phyloP scores from a whole-genome alignment of 768 basidiomycete species.

The Rhodotorula paludigena region DNA sequence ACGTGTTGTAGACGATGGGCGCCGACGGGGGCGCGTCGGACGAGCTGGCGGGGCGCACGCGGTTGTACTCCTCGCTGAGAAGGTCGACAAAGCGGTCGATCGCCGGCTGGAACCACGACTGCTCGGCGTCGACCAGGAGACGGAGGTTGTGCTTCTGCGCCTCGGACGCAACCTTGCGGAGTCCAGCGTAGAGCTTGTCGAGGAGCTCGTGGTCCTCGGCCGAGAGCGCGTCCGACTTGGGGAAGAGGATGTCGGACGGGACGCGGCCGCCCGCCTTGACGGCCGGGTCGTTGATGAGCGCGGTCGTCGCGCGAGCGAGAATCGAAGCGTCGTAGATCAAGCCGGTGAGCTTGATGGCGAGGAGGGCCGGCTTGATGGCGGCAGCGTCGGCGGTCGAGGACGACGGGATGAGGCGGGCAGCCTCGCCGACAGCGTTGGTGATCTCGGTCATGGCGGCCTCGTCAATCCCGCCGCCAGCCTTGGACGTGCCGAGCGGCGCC shows the following conservation, averaged over 20 bases:
- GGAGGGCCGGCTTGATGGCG: conserved; percentile 33
- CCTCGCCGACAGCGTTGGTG: conserved; percentile 22
- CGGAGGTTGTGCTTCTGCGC: conserved; percentile 39
- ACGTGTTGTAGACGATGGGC: conserved; percentile 36
- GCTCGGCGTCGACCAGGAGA: conserved; percentile 43
- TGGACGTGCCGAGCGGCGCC: conserved; percentile 21
- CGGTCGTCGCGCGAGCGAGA: conserved; percentile 31
- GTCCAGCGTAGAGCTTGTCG: conserved; percentile 31
- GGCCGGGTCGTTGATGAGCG: conserved; percentile 10
- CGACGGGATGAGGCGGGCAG: conserved; percentile 23
- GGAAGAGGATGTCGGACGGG: conserved; percentile 18
- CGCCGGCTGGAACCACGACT: conserved; percentile 43
- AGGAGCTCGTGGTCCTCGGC: conserved; percentile 39
- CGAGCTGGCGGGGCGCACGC: conserved; percentile 15
- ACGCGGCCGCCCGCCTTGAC: conserved; percentile 15
- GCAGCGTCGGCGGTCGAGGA: not conserved
- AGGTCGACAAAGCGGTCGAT: conserved; percentile 42
- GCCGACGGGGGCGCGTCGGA: not conserved
- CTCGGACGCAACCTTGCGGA: conserved; percentile 35
- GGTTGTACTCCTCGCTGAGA: conserved; percentile 42
- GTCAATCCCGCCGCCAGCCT: conserved; percentile 19
- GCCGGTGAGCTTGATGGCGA: conserved; percentile 42
- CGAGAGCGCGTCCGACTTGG: conserved; percentile 28
- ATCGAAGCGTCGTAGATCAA: conserved; percentile 33
- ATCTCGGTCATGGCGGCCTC: conserved; percentile 26